Base-by-base conservation (phyloP, 768 basidiomycete genomes). In the Boletus edulis region DNA sequence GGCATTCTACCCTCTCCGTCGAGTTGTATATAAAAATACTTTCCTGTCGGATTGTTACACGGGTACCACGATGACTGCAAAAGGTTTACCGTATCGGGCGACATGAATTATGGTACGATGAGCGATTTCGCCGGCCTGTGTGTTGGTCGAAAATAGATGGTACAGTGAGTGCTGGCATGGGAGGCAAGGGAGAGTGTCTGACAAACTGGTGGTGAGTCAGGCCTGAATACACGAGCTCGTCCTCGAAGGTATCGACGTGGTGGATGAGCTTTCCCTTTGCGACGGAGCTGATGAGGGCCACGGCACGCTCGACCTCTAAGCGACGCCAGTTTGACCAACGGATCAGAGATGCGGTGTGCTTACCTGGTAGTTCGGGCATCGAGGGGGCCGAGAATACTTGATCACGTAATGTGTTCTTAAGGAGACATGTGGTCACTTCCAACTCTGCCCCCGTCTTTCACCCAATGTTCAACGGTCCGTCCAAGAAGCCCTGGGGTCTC, bases 241-340 rank as follows among this genome's bases (percentile, higher is more conserved):
- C 89, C 60, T 84, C 78, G 18, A 62, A 68, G 0, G 85, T 78
- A 42, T 86, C 81, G 0, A 89, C 86, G 31, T 72, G 70, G 49
- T 73, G 69, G 35, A 91, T 84, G 31, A 58, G 66, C 63, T 81
- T 83, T 9, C 81, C 83, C 13, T 67, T 67, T 14, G 80, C 84
- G n/a, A 82, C 60, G 3, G 74, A 67, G 47, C 76, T 74, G 32
- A 91, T 66, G 39, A 89, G 73, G 46, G 74, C 74, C 1, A 80
- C 81, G 5, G 89, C 87, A 29, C 82, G 72, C 68, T 91, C 83
- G 3, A 91, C 89, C 67, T 91, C 89, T 87, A 61, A 2, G 8
- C 5, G 18, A 18, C 2, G 18, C 39, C 3, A 6, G 34, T 34
- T 29, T 29, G 29, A 29, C 29, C 9, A 29, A 27, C 22, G 29